A percentile compares a stretch with the other conserved stretches of the same genome.
Conservation (phyloP, 805 yeast genomes). For the Candida pseudoglaebosa region DNA sequence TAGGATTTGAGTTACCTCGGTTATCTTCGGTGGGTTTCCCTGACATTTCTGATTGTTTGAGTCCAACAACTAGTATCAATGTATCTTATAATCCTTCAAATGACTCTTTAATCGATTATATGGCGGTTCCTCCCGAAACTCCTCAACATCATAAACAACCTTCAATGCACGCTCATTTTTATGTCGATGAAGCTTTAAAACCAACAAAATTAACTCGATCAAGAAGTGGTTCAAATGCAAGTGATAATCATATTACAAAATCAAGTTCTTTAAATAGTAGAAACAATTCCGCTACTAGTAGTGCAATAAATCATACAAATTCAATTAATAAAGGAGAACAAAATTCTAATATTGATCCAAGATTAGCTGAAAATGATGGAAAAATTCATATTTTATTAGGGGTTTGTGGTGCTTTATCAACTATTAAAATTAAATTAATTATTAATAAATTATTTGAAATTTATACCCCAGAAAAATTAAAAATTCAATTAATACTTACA, state of each 20-base stretch:
- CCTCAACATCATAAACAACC: conserved; percentile 48
- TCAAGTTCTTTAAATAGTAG: conserved; percentile 1
- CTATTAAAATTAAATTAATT: conserved; percentile 49
- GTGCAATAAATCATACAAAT: background rate
- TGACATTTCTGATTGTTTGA: background rate
- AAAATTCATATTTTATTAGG: conserved; percentile 54
- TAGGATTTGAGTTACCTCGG: background rate
- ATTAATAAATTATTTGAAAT: conserved; percentile 49
- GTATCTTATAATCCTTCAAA: conserved; percentile 7
- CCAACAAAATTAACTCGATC: conserved; percentile 34
- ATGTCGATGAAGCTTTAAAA: conserved; percentile 63
- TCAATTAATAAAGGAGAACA: conserved; percentile 25
- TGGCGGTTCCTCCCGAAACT: conserved; percentile 27
- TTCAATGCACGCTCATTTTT: conserved; percentile 77
- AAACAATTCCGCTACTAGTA: conserved; percentile 1
- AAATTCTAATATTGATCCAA: conserved; percentile 49
- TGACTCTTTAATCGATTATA: conserved; percentile 22
- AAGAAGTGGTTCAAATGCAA: conserved; percentile 36
- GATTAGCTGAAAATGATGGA: conserved; percentile 50
- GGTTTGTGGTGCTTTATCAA: conserved; percentile 55
- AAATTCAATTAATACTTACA: conserved; percentile 53
- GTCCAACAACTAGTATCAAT: background rate
- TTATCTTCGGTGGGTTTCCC: background rate
- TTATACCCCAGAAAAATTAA: conserved; percentile 46
- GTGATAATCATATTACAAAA: conserved; percentile 16